phyloP scores from a whole-genome alignment of 139 green algal genomes.

The Volvox reticuliferus region DNA sequence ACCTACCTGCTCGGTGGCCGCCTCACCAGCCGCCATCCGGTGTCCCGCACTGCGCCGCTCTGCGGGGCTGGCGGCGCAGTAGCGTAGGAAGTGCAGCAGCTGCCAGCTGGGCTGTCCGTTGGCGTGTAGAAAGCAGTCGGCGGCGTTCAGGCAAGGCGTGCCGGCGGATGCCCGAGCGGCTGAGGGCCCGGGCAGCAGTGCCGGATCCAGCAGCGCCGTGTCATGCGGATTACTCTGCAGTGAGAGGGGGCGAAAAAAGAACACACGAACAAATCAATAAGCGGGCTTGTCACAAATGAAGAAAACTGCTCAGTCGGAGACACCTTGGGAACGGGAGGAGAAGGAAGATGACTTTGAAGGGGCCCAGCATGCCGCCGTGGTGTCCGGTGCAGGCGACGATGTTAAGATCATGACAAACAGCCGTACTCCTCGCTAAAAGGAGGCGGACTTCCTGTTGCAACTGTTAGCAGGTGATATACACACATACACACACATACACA shows the following conservation, averaged over 20 bases:
- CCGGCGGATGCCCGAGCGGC: background rate
- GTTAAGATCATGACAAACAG: no score
- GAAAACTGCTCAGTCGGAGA: no score
- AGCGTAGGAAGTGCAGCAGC: constrained; percentile 61
- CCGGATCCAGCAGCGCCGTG: constrained; percentile 53
- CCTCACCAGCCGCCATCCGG: constrained; percentile 25
- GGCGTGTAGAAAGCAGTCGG: constrained; percentile 64
- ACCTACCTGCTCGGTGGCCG: constrained; percentile 22
- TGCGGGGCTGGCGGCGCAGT: constrained; percentile 31
- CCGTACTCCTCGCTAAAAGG: no score
- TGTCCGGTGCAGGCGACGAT: no score
- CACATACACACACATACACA: no score
- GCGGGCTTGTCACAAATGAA: no score
- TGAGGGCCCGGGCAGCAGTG: constrained; percentile 32
- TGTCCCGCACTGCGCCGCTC: constrained; percentile 10
- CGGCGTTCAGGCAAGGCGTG: background rate
- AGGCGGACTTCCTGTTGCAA: no score
- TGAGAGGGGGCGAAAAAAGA: background rate
- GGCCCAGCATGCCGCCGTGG: no score
- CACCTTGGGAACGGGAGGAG: no score
- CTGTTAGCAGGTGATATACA: no score
- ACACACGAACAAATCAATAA: no score
- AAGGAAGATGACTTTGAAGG: no score
- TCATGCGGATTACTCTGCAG: constrained; percentile 81
- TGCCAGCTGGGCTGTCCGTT: constrained; percentile 70